Evolutionary conservation across 1,284 basidiomycete species (phyloP).

Genomic region (Takashimella koratensis): DNA sequence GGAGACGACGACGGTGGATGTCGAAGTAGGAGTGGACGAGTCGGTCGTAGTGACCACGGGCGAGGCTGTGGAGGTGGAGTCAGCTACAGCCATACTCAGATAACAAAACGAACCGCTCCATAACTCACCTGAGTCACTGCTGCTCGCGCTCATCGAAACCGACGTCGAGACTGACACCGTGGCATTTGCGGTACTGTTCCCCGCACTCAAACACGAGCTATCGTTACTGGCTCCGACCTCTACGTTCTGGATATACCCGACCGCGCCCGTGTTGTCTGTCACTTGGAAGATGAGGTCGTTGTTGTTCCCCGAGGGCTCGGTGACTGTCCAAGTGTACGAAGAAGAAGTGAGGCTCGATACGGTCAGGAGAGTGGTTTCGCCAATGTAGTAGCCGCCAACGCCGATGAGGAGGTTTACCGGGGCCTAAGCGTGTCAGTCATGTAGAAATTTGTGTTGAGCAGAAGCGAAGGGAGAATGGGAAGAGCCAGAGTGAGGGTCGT

Average conservation of each 20-base stretch:
- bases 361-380: slow-evolving; percentile 20
- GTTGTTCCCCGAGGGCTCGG: slow-evolving; percentile 23
- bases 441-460: neutral
- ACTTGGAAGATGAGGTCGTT: slow-evolving; percentile 39
- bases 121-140: neutral
- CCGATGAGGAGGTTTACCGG: slow-evolving; percentile 37
- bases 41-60: neutral
- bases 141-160: neutral
- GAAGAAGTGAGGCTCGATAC: slow-evolving; percentile 12
- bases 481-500: too few species aligned
- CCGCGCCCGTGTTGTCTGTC: slow-evolving; percentile 31
- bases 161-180: neutral
- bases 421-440: slow-evolving; percentile 16
- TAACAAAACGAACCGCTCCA: neutral
- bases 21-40: neutral
- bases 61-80: neutral
- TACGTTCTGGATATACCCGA: slow-evolving; percentile 45
- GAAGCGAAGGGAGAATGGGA: neutral
- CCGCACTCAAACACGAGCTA: slow-evolving; percentile 23
- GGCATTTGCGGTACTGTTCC: neutral
- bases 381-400: slow-evolving; percentile 41
- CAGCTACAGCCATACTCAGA: neutral
- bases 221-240: slow-evolving; percentile 26
- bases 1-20: neutral
- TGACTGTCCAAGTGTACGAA: slow-evolving; percentile 35